A percentile compares a stretch with the other conserved stretches of the same genome.
phyloP scores from a whole-genome alignment of 305 asterid species.

The Plantago rigida region DNA sequence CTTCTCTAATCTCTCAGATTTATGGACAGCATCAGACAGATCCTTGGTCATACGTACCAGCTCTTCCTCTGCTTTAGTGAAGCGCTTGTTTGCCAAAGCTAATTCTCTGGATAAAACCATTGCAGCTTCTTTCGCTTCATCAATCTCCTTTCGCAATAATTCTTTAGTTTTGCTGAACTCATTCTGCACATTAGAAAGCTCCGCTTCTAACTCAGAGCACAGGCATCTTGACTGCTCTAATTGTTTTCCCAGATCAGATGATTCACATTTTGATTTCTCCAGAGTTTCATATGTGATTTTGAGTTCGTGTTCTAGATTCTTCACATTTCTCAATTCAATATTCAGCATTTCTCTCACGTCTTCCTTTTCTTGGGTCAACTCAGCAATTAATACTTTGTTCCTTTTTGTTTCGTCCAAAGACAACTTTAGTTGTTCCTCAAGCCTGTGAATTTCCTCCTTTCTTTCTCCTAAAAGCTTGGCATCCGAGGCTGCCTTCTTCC shows the following conservation, averaged over 20 bases:
- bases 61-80: conserved; percentile 42
- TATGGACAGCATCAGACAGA: conserved; percentile 35
- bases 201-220: conserved; percentile 51
- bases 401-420: conserved; percentile 36
- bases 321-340: conserved; percentile 37
- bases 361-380: conserved; percentile 47
- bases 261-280: conserved; percentile 49
- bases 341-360: conserved; percentile 37
- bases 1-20: conserved; percentile 39
- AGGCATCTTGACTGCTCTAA: conserved; percentile 42
- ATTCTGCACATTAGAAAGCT: conserved; percentile 35
- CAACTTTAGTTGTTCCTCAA: conserved; percentile 49
- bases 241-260: conserved; percentile 38
- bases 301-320: conserved; percentile 50
- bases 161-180: conserved; percentile 46
- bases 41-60: conserved; percentile 31
- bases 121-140: conserved; percentile 37
- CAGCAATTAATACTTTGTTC: conserved; percentile 35
- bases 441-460: conserved; percentile 33
- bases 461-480: conserved; percentile 44
- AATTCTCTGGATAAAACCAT: conserved; percentile 45
- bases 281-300: conserved; percentile 32
- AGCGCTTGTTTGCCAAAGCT: conserved; percentile 37
- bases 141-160: conserved; percentile 37
- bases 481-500: conserved; percentile 51